Evolutionary conservation across 2,329 filamentous ascomycete species (phyloP).

Genomic region (Colletotrichum simmondsii): DNA sequence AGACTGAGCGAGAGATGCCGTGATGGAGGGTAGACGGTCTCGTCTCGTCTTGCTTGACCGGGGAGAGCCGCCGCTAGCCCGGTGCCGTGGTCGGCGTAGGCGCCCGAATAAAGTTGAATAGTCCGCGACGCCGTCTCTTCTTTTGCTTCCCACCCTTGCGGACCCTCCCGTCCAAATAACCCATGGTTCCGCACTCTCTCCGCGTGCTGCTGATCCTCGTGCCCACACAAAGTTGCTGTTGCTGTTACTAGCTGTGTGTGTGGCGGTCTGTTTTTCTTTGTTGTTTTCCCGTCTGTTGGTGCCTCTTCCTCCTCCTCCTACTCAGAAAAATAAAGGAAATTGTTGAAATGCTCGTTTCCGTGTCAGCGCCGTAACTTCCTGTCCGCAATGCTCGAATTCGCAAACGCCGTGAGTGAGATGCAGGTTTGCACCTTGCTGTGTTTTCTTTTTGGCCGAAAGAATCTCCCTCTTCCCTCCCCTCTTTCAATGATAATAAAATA

Average conservation of each 20-base stretch:
- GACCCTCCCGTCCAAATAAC: conserved; percentile 9
- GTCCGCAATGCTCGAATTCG: background rate
- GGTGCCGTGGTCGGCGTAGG: background rate
- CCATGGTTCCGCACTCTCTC: background rate
- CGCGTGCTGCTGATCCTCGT: background rate
- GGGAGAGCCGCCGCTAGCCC: background rate
- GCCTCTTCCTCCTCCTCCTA: background rate
- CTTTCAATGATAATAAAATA: background rate
- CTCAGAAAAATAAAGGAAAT: background rate
- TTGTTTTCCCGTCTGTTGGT: background rate
- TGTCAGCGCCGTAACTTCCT: background rate
- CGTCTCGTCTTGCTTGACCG: background rate
- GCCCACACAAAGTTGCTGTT: background rate
- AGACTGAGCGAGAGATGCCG: background rate
- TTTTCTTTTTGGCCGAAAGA: background rate
- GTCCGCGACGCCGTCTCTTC: background rate
- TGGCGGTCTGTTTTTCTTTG: background rate
- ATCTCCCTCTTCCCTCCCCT: background rate
- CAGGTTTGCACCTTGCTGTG: background rate
- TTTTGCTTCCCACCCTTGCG: background rate
- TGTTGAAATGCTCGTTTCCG: background rate
- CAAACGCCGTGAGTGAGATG: background rate
- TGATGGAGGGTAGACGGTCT: background rate
- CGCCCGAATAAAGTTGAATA: conserved; percentile 17
- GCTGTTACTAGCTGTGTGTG: background rate